phyloP scores from a whole-genome alignment of 306 rosid genomes.

The Pyrus bretschneideri region DNA sequence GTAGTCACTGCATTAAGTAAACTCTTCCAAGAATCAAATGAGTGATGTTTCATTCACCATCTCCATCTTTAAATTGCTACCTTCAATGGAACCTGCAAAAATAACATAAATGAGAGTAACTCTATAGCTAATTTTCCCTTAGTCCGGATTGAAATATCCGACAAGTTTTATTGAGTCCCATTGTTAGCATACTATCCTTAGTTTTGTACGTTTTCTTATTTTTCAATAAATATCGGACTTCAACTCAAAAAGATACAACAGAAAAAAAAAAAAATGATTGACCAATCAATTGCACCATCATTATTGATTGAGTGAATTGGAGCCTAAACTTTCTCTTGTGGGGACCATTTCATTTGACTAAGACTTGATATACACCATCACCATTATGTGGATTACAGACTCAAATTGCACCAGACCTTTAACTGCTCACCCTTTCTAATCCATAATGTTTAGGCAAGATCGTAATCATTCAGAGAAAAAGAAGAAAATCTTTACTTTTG shows the following conservation, averaged over 20 bases:
- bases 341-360: conserved; percentile 10
- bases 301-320: background rate
- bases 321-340: background rate
- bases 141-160: too few species aligned
- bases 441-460: conserved; percentile 7
- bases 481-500: background rate
- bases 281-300: conserved; percentile 5
- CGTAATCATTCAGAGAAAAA: conserved; percentile 10
- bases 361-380: background rate
- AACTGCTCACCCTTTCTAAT: background rate
- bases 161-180: too few species aligned
- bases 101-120: background rate
- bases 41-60: conserved; percentile 36
- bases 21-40: conserved; percentile 37
- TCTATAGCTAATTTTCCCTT: background rate
- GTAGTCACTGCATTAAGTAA: conserved; percentile 23
- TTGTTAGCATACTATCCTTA: too few species aligned
- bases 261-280: background rate
- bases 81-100: conserved; percentile 55
- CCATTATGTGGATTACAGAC: conserved; percentile 22
- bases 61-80: conserved; percentile 70
- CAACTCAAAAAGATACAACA: background rate
- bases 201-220: too few species aligned
- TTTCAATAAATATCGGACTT: too few species aligned
- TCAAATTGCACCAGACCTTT: conserved; percentile 19